Evolutionary conservation across 1,139 yeast species (phyloP).

Genomic region (Saccharomyces pastorianus): DNA sequence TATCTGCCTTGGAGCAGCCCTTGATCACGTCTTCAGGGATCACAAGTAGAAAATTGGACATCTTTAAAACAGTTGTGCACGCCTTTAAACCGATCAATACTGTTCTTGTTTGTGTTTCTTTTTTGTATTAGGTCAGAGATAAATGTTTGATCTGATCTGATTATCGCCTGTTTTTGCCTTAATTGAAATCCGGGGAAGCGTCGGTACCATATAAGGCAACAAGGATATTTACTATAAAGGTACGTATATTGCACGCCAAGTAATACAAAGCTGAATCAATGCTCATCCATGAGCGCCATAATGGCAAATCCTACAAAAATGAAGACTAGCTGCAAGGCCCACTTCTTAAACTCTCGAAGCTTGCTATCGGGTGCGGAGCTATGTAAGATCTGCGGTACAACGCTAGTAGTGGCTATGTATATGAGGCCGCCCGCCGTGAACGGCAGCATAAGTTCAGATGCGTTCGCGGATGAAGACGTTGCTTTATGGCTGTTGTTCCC

Average conservation of each 20-base stretch:
- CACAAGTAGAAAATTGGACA: not conserved
- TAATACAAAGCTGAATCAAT: not conserved
- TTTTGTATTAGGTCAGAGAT: not conserved
- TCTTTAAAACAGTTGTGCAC: not conserved
- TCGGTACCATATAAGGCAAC: not conserved
- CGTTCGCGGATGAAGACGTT: constrained; percentile 3
- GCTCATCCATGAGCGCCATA: constrained; percentile 6
- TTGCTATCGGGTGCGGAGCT: constrained; percentile 17
- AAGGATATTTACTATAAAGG: not conserved
- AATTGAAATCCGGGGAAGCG: not conserved
- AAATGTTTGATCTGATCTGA: not conserved
- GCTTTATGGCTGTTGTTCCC: constrained; percentile 5
- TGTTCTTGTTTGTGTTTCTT: not conserved
- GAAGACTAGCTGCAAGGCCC: constrained; percentile 3
- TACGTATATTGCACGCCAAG: not conserved
- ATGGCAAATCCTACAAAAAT: constrained; percentile 6
- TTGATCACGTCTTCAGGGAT: constrained; percentile 1
- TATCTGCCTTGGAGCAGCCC: constrained; percentile 4
- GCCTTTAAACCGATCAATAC: not conserved
- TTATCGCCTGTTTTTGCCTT: not conserved
- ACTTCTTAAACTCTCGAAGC: not conserved
- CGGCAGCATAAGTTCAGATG: constrained; percentile 50
- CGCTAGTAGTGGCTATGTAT: constrained; percentile 59
- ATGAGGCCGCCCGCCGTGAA: constrained; percentile 65
- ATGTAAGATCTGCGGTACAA: constrained; percentile 54